Conservation (phyloP, 1,139 yeast genomes). For the Suhomyces ambrosiae region DNA sequence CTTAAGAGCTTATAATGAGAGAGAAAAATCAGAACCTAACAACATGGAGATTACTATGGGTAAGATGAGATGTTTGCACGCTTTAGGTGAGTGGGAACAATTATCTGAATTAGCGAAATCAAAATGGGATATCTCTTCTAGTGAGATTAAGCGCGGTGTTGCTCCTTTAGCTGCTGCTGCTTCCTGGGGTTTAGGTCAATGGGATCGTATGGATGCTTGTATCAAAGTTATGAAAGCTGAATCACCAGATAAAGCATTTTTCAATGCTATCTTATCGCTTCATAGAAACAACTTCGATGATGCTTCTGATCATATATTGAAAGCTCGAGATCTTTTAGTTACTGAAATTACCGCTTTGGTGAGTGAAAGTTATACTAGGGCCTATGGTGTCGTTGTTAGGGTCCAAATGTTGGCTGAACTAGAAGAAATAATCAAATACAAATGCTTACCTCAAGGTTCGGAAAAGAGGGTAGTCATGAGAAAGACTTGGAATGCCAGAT, state of each 20-base stretch:
- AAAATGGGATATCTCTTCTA: slow-evolving; percentile 76
- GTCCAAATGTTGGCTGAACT: slow-evolving; percentile 96
- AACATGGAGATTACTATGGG: slow-evolving; percentile 89
- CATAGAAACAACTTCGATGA: slow-evolving; percentile 86
- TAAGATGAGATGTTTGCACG: slow-evolving; percentile 96
- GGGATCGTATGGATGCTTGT: slow-evolving; percentile 95
- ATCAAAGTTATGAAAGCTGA: slow-evolving; percentile 87
- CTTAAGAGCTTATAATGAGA: slow-evolving; percentile 77
- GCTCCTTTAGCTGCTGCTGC: slow-evolving; percentile 99
- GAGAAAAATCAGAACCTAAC: slow-evolving; percentile 59
- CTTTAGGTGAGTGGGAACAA: slow-evolving; percentile 97
- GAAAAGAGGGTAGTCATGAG: slow-evolving; percentile 78
- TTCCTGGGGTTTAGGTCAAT: slow-evolving; percentile 97
- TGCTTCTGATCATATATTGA: slow-evolving; percentile 75
- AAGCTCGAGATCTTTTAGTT: slow-evolving; percentile 85
- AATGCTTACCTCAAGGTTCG: slow-evolving; percentile 78
- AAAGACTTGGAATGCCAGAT: slow-evolving; percentile 90
- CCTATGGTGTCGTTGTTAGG: slow-evolving; percentile 94
- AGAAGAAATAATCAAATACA: slow-evolving; percentile 91
- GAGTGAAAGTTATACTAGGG: slow-evolving; percentile 94
- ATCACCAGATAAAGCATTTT: slow-evolving; percentile 93
- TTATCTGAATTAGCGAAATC: slow-evolving; percentile 82
- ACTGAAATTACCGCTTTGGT: slow-evolving; percentile 94
- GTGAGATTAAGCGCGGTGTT: slow-evolving; percentile 78
- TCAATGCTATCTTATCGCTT: slow-evolving; percentile 82